phyloP scores from a whole-genome alignment of 441 rosid genomes.

The Dalechampia spathulata region DNA sequence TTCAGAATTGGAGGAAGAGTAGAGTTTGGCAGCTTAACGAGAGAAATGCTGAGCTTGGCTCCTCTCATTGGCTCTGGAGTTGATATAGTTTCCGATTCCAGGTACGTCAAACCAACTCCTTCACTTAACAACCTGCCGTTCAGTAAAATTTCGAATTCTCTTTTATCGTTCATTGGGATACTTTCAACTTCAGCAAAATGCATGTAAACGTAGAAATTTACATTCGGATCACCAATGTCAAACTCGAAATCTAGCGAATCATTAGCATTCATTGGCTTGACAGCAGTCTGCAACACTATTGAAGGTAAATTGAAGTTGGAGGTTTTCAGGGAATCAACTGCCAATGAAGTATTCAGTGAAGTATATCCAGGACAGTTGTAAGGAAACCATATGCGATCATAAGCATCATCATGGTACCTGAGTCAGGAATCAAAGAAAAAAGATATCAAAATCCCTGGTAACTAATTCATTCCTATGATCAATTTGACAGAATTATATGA shows the following conservation, averaged over 20 bases:
- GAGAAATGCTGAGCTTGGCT: slow-evolving; percentile 13
- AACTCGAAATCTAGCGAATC: slow-evolving; percentile 9
- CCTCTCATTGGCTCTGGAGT: slow-evolving; percentile 13
- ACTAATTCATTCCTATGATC: not conserved
- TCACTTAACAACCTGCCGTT: slow-evolving; percentile 16
- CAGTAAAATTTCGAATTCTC: slow-evolving; percentile 26
- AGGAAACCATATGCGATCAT: slow-evolving; percentile 34
- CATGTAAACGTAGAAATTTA: slow-evolving; percentile 19
- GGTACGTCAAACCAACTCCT: slow-evolving; percentile 13
- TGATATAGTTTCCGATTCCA: slow-evolving; percentile 6
- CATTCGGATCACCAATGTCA: slow-evolving; percentile 1
- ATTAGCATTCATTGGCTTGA: slow-evolving; percentile 6
- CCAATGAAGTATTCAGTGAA: not conserved
- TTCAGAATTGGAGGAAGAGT: slow-evolving; percentile 30
- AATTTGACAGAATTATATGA: not conserved
- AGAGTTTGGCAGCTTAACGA: slow-evolving; percentile 16
- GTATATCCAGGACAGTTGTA: not conserved
- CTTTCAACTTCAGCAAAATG: slow-evolving; percentile 35
- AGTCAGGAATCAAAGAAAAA: not conserved
- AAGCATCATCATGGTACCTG: slow-evolving; percentile 31
- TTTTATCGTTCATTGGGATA: slow-evolving; percentile 8
- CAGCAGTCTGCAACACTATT: slow-evolving; percentile 27
- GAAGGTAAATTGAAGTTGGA: slow-evolving; percentile 21
- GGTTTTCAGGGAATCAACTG: slow-evolving; percentile 10
- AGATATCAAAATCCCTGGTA: no score